phyloP scores from a whole-genome alignment of 2,329 filamentous ascomycete genomes.

The Neonectria faginata region DNA sequence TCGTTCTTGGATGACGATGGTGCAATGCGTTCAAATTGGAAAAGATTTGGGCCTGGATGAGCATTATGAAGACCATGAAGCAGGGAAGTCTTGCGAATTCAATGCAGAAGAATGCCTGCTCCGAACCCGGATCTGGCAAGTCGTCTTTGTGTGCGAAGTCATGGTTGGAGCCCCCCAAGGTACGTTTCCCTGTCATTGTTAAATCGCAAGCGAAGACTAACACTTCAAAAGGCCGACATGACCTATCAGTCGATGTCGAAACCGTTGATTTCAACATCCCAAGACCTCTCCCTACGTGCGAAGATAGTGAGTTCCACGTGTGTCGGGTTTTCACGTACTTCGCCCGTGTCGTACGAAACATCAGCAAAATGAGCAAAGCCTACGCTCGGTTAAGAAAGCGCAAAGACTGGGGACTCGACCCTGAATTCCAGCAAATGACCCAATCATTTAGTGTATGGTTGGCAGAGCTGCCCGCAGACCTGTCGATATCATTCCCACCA shows the following conservation, averaged over 20 bases:
- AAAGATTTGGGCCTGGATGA: constrained; percentile 92
- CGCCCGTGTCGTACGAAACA: constrained; percentile 79
- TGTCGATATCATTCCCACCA: constrained; percentile 80
- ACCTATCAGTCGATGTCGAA: constrained; percentile 79
- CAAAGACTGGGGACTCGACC: constrained; percentile 88
- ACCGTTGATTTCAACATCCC: constrained; percentile 80
- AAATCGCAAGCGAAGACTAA: constrained; percentile 26
- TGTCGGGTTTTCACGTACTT: constrained; percentile 88
- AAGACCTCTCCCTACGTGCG: constrained; percentile 71
- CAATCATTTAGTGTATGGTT: constrained; percentile 82
- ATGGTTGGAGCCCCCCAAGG: constrained; percentile 97
- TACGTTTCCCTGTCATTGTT: constrained; percentile 47
- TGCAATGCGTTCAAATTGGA: constrained; percentile 91
- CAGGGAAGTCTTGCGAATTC: constrained; percentile 76
- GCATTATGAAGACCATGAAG: constrained; percentile 82
- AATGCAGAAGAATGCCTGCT: constrained; percentile 80
- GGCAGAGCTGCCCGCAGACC: constrained; percentile 79
- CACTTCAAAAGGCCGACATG: constrained; percentile 72
- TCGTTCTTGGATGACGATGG: constrained; percentile 95
- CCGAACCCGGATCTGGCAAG: constrained; percentile 91
- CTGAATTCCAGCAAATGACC: constrained; percentile 83
- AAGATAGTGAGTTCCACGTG: constrained; percentile 80
- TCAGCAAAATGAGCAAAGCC: constrained; percentile 80
- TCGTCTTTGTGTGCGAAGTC: constrained; percentile 84
- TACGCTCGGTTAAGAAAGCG: constrained; percentile 80